These are phyloP conservation scores for Trypanosoma rangeli DNA, from an alignment of 208 protist species.

Conservation along the genomic window DNA sequence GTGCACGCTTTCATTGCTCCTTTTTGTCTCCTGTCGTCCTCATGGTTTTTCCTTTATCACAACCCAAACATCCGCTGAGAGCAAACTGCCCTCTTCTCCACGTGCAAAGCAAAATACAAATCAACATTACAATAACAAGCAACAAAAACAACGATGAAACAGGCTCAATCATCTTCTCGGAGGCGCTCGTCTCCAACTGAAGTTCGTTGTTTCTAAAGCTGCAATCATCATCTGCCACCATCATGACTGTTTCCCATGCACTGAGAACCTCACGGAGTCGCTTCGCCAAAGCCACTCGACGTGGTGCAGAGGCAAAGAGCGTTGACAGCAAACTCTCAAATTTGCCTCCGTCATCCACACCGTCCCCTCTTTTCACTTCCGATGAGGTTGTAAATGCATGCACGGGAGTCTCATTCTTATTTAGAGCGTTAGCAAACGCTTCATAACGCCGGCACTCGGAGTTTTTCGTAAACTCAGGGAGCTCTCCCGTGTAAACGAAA, in stretches of 20 bases:
- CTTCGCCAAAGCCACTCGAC: slow-evolving; percentile 16
- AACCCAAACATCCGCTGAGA: not conserved
- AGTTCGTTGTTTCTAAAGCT: slow-evolving; percentile 6
- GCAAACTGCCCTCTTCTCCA: not conserved
- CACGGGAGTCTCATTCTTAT: too few species aligned
- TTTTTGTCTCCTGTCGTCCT: not conserved
- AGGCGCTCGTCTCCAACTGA: not conserved
- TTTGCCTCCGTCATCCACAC: slow-evolving; percentile 1
- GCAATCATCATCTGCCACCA: not conserved
- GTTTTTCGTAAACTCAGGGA: slow-evolving; percentile 10
- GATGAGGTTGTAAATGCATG: not conserved
- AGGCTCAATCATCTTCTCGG: not conserved
- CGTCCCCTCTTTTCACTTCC: not conserved
- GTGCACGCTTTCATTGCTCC: not conserved
- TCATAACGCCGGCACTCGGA: slow-evolving; percentile 6
- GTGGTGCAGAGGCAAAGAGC: slow-evolving; percentile 17
- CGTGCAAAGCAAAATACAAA: not conserved
- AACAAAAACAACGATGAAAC: not conserved
- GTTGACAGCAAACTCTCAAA: slow-evolving; percentile 6
- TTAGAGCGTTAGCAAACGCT: not conserved
- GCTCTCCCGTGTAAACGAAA: slow-evolving; percentile 25
- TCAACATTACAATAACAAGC: not conserved
- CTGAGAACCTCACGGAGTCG: slow-evolving; percentile 6
- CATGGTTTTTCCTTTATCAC: not conserved
- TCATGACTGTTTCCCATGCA: not conserved